Conservation (phyloP, 257 asterid species). For the Nicotiana knightiana region DNA sequence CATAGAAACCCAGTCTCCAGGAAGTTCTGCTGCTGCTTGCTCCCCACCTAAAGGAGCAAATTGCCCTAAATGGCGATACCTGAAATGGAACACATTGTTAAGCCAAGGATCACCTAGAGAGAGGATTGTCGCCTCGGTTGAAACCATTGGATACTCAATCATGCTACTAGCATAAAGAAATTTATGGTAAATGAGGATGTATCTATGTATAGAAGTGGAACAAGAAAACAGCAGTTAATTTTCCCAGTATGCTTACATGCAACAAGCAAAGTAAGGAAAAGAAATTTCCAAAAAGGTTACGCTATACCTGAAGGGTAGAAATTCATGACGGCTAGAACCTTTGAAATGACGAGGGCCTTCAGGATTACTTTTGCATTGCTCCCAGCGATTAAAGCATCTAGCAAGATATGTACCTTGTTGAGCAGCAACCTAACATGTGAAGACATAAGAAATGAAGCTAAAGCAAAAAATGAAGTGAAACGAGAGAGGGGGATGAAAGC, state of each 20-base stretch:
- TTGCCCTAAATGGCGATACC: conserved; percentile 93
- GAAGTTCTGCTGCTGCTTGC: conserved; percentile 95
- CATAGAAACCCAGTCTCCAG: conserved; percentile 97
- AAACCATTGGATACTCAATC: neutral
- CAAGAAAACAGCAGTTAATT: neutral
- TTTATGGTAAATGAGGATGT: neutral
- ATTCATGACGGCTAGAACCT: conserved; percentile 91
- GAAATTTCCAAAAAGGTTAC: neutral
- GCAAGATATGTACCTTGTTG: conserved; percentile 96
- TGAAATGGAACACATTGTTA: conserved; percentile 12
- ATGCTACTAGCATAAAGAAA: neutral
- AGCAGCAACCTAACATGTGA: conserved; percentile 70
- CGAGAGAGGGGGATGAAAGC: neutral
- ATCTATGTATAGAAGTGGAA: neutral
- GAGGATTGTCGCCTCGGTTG: neutral
- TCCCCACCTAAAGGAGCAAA: conserved; percentile 97
- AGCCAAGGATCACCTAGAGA: neutral
- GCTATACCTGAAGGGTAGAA: conserved; percentile 79
- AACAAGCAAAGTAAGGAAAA: neutral
- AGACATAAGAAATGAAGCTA: neutral
- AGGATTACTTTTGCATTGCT: conserved; percentile 65
- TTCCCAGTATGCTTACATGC: neutral
- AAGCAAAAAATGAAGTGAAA: neutral
- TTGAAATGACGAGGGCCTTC: conserved; percentile 89
- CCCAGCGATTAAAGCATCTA: conserved; percentile 89